These are phyloP conservation scores for Candida labiduridarum DNA, from an alignment of 1,139 yeast species.

Conservation along the genomic window DNA sequence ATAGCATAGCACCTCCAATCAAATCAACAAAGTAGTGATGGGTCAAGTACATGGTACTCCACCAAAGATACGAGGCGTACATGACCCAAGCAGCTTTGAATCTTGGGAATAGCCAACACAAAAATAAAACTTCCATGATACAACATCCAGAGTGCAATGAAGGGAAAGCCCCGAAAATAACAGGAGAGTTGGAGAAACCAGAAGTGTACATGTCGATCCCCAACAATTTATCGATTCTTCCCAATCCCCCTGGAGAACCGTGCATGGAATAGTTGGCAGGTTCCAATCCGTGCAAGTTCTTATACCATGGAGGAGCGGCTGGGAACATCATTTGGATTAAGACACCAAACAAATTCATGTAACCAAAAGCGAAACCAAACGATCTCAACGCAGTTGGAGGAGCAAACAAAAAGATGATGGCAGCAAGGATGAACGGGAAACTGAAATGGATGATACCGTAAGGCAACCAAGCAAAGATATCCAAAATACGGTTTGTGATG, in stretches of 20 bases:
- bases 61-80: slow-evolving; percentile 93
- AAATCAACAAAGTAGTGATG: slow-evolving; percentile 94
- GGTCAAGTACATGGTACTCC: slow-evolving; percentile 96
- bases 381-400: slow-evolving; percentile 90
- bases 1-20: slow-evolving; percentile 84
- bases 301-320: slow-evolving; percentile 99
- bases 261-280: slow-evolving; percentile 92
- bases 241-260: slow-evolving; percentile 97
- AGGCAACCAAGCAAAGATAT: slow-evolving; percentile 92
- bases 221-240: slow-evolving; percentile 78
- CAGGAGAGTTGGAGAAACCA: slow-evolving; percentile 84
- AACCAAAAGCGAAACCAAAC: slow-evolving; percentile 96
- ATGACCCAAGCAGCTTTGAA: slow-evolving; percentile 62
- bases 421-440: slow-evolving; percentile 87
- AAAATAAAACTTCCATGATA: slow-evolving; percentile 86
- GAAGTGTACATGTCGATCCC: slow-evolving; percentile 88
- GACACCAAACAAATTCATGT: slow-evolving; percentile 89
- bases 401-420: slow-evolving; percentile 77
- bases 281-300: slow-evolving; percentile 76
- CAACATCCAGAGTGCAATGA: slow-evolving; percentile 94
- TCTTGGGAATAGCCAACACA: slow-evolving; percentile 79
- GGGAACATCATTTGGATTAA: slow-evolving; percentile 80
- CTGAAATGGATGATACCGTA: slow-evolving; percentile 90
- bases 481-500: slow-evolving; percentile 65
- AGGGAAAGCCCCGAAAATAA: slow-evolving; percentile 96